phyloP scores from a whole-genome alignment of 2,329 filamentous ascomycete genomes.

The Curvularia hawaiiensis region DNA sequence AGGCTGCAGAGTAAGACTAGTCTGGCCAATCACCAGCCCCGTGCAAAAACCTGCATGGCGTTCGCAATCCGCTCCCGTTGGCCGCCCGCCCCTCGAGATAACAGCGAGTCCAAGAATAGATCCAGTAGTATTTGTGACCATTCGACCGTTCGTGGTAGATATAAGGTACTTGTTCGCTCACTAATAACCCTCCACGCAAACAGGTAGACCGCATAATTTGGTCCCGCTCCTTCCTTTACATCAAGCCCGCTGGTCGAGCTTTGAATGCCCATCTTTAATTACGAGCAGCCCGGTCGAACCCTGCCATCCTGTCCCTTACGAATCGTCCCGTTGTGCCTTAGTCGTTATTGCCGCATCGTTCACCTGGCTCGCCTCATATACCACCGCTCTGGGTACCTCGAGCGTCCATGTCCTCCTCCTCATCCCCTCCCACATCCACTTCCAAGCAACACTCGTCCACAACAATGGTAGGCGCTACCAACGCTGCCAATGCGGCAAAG shows the following conservation, averaged over 20 bases:
- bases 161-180: slow-evolving; percentile 54
- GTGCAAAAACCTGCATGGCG: slow-evolving; percentile 30
- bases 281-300: slow-evolving; percentile 49
- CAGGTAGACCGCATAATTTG: slow-evolving; percentile 56
- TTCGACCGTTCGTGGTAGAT: slow-evolving; percentile 48
- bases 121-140: slow-evolving; percentile 48
- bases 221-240: slow-evolving; percentile 46
- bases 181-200: slow-evolving; percentile 33
- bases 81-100: slow-evolving; percentile 35
- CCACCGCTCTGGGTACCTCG: slow-evolving; percentile 49
- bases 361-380: slow-evolving; percentile 46
- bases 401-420: slow-evolving; percentile 58
- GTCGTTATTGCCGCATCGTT: slow-evolving; percentile 50
- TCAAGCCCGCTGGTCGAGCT: slow-evolving; percentile 57
- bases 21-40: slow-evolving; percentile 38
- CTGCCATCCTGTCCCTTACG: slow-evolving; percentile 50
- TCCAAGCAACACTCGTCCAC: slow-evolving; percentile 46
- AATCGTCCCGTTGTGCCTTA: slow-evolving; percentile 49
- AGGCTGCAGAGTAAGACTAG: slow-evolving; percentile 31
- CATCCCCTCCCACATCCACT: slow-evolving; percentile 48
- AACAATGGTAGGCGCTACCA: slow-evolving; percentile 57
- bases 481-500: slow-evolving; percentile 56
- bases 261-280: slow-evolving; percentile 55
- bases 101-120: slow-evolving; percentile 55
- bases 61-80: slow-evolving; percentile 38